phyloP scores from a whole-genome alignment of 441 rosid genomes.

The Eruca vesicaria region DNA sequence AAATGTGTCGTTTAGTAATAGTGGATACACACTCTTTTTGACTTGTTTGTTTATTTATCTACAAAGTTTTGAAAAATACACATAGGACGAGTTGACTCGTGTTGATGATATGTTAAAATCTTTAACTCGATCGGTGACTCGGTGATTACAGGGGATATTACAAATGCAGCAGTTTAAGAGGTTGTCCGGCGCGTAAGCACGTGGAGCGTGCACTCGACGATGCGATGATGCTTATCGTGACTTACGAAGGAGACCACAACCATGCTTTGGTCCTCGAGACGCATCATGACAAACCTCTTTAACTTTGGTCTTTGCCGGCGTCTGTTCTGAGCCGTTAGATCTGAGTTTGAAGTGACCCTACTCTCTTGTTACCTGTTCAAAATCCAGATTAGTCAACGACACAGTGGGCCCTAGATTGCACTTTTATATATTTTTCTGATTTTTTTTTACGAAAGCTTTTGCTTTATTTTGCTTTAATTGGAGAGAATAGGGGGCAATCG shows the following conservation, averaged over 20 bases:
- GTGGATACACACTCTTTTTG: constrained; percentile 33
- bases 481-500: constrained; percentile 18
- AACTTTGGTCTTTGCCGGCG: constrained; percentile 5
- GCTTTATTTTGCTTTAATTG: constrained; percentile 34
- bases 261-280: constrained; percentile 42
- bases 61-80: neutral
- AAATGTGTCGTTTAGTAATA: constrained; percentile 27
- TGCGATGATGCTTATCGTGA: constrained; percentile 54
- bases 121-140: constrained; percentile 17
- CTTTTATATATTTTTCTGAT: neutral
- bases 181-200: constrained; percentile 75
- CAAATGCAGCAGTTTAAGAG: constrained; percentile 64
- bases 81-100: constrained; percentile 20
- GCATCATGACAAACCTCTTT: constrained; percentile 62
- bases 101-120: neutral
- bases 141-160: constrained; percentile 52
- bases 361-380: constrained; percentile 26
- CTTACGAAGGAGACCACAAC: constrained; percentile 67
- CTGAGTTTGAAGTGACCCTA: constrained; percentile 6
- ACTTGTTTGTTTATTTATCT: constrained; percentile 19
- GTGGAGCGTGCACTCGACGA: constrained; percentile 69
- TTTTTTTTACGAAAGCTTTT: constrained; percentile 7
- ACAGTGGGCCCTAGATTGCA: constrained; percentile 27
- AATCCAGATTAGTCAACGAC: constrained; percentile 43
- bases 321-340: neutral